Conservation (phyloP, 225 moss, liverwort and hornwort genomes). For the Pleurozium schreberi region DNA sequence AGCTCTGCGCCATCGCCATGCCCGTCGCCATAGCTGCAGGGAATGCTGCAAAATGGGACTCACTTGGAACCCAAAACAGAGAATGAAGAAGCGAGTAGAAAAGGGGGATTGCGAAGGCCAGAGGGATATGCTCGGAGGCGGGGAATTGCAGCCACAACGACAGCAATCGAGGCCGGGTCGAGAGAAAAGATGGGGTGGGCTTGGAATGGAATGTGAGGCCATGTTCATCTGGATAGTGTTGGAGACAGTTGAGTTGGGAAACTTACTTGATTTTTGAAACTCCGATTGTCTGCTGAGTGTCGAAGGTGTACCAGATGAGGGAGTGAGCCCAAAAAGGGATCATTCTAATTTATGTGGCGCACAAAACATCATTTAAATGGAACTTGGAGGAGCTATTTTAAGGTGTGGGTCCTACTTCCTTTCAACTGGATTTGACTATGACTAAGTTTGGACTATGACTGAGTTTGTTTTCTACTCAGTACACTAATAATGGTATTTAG, state of each 20-base stretch:
- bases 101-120: neutral
- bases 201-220: neutral
- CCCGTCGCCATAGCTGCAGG: neutral
- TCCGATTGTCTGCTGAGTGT: neutral
- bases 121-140: neutral
- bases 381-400: neutral
- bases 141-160: constrained; percentile 6
- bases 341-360: neutral
- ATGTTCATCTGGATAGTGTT: neutral
- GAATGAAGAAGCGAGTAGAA: neutral
- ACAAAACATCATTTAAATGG: neutral
- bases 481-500: too few species aligned
- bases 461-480: neutral
- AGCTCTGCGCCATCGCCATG: constrained; percentile 27
- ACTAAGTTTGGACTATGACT: neutral
- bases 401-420: neutral
- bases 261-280: neutral
- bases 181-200: neutral
- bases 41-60: neutral
- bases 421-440: neutral
- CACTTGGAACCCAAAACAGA: neutral
- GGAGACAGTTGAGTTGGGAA: neutral
- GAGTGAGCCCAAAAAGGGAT: neutral
- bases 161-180: neutral
- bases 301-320: neutral